phyloP scores from a whole-genome alignment of 2,329 filamentous ascomycete genomes.

The Alternaria sp. region DNA sequence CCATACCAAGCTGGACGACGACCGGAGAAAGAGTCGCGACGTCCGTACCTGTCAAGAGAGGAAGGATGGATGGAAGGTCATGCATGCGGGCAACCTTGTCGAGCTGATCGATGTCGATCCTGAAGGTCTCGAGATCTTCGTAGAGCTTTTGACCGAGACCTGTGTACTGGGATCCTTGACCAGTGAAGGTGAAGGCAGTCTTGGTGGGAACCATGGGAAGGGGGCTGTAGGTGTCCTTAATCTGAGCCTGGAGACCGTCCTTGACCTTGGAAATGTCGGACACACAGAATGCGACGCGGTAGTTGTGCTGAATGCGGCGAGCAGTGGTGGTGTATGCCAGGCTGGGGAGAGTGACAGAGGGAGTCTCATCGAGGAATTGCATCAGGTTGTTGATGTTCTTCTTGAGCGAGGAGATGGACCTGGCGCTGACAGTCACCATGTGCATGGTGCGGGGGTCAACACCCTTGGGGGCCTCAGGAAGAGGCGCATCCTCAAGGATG shows the following conservation, averaged over 20 bases:
- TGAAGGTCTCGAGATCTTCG: slow-evolving; percentile 57
- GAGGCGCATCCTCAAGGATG: slow-evolving; percentile 59
- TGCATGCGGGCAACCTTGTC: slow-evolving; percentile 56
- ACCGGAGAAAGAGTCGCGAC: slow-evolving; percentile 58
- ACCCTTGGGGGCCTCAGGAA: slow-evolving; percentile 49
- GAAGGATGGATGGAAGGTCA: slow-evolving; percentile 57
- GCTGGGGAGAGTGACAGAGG: slow-evolving; percentile 54
- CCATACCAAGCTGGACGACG: slow-evolving; percentile 61
- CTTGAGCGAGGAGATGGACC: slow-evolving; percentile 60
- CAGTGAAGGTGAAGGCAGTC: slow-evolving; percentile 60
- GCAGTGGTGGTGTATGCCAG: slow-evolving; percentile 61
- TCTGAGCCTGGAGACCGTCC: slow-evolving; percentile 54
- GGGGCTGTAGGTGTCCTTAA: slow-evolving; percentile 59
- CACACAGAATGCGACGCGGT: slow-evolving; percentile 57
- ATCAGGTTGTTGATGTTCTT: slow-evolving; percentile 58
- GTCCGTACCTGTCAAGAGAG: slow-evolving; percentile 57
- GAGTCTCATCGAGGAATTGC: slow-evolving; percentile 54
- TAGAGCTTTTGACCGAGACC: slow-evolving; percentile 59
- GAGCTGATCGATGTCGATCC: slow-evolving; percentile 57
- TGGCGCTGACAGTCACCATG: slow-evolving; percentile 58
- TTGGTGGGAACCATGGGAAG: slow-evolving; percentile 61
- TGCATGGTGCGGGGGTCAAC: slow-evolving; percentile 56
- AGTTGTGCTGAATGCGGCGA: slow-evolving; percentile 61
- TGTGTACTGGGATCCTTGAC: slow-evolving; percentile 61
- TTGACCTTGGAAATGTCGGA: slow-evolving; percentile 56